phyloP scores from a whole-genome alignment of 2,329 filamentous ascomycete genomes.

The Trichoderma koningiopsis region DNA sequence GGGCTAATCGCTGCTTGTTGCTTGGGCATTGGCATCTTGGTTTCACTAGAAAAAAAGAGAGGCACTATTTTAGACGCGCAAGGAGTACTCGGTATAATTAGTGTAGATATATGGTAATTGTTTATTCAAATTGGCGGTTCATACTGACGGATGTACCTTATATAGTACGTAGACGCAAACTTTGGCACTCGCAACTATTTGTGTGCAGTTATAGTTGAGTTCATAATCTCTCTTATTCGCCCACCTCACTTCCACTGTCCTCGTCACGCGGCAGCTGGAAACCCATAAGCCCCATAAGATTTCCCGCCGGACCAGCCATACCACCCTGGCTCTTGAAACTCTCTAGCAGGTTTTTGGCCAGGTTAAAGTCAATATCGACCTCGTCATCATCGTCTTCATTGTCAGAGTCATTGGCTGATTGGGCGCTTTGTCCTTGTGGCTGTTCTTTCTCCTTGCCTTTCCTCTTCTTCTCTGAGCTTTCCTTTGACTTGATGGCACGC shows the following conservation, averaged over 20 bases:
- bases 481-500: not conserved
- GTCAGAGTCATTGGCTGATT: not conserved
- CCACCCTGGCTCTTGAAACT: slow-evolving; percentile 91
- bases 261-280: slow-evolving; percentile 80
- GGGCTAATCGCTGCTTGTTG: not conserved
- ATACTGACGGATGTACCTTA: not conserved
- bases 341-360: slow-evolving; percentile 88
- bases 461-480: slow-evolving; percentile 7
- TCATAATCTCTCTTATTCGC: not conserved
- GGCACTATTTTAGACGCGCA: not conserved
- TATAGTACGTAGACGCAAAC: not conserved
- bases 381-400: slow-evolving; percentile 53
- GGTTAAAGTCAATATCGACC: slow-evolving; percentile 79
- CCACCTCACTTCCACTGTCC: slow-evolving; percentile 37
- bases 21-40: not conserved
- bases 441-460: not conserved
- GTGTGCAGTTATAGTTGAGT: not conserved
- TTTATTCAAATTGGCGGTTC: not conserved
- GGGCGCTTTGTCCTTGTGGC: slow-evolving; percentile 35
- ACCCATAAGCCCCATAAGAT: slow-evolving; percentile 85
- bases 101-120: too few relatives aligned
- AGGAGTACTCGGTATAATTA: not conserved
- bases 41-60: not conserved
- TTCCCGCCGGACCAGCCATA: slow-evolving; percentile 81
- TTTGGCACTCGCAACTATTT: not conserved